Conservation (phyloP, 2,329 filamentous ascomycete species). For the Kalmusia sp. region DNA sequence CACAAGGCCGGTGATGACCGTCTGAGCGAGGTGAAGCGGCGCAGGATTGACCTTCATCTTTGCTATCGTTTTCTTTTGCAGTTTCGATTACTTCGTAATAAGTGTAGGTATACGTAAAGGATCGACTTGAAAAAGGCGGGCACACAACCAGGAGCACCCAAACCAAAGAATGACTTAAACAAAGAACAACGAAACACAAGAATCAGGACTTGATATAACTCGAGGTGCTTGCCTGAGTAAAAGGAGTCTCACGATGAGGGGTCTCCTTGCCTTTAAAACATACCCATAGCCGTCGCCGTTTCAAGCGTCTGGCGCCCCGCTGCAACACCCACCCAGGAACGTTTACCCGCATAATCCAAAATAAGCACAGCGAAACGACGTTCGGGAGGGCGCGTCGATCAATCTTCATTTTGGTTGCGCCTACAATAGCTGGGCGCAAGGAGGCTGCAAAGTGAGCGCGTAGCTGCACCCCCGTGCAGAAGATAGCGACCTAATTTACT, state of each 20-base stretch:
- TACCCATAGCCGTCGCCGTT: conserved; percentile 37
- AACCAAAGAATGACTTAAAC: conserved; percentile 12
- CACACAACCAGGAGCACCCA: conserved; percentile 41
- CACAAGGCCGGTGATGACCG: conserved; percentile 43
- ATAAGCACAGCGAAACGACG: conserved; percentile 19
- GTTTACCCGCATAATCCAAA: conserved; percentile 22
- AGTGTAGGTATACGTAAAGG: conserved; percentile 16
- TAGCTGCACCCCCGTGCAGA: conserved; percentile 25
- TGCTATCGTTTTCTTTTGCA: conserved; percentile 11
- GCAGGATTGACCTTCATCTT: conserved; percentile 47
- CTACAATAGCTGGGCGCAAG: conserved; percentile 16
- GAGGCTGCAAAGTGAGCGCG: conserved; percentile 31
- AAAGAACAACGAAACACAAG: conserved; percentile 29
- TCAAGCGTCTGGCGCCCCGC: conserved; percentile 23
- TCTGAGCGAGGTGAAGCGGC: conserved; percentile 44
- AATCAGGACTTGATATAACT: conserved; percentile 26
- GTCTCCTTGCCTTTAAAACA: conserved; percentile 43
- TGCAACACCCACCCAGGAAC: conserved; percentile 13
- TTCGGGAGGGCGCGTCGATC: not conserved
- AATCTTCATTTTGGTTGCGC: not conserved
- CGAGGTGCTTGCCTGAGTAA: conserved; percentile 24
- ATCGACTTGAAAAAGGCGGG: conserved; percentile 16
- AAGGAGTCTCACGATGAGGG: conserved; percentile 27
- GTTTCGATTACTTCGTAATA: not conserved
- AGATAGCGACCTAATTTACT: conserved; percentile 17